Conservation (phyloP, 345 rosid species). For the Clausena lansium region DNA sequence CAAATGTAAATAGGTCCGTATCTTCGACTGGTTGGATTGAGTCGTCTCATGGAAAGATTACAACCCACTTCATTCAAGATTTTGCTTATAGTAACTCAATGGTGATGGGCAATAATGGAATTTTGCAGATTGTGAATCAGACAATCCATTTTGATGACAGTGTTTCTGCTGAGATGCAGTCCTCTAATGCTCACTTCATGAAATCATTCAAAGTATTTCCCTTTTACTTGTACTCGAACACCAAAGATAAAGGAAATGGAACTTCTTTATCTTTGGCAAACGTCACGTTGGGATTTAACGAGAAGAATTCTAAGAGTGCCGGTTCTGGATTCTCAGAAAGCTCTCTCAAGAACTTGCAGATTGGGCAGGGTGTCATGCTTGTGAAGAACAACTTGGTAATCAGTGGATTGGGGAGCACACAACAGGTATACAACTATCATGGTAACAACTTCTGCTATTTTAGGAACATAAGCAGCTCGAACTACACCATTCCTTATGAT, state of each 20-base stretch:
- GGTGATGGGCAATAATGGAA: slow-evolving; percentile 48
- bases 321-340: slow-evolving; percentile 18
- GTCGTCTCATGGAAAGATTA: slow-evolving; percentile 62
- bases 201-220: slow-evolving; percentile 53
- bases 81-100: slow-evolving; percentile 56
- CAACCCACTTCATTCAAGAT: slow-evolving; percentile 45
- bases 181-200: slow-evolving; percentile 19
- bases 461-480: slow-evolving; percentile 73
- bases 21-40: slow-evolving; percentile 58
- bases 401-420: slow-evolving; percentile 48
- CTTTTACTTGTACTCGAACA: slow-evolving; percentile 34
- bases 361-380: slow-evolving; percentile 44
- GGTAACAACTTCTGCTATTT: slow-evolving; percentile 59
- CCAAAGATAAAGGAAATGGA: slow-evolving; percentile 36
- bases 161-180: slow-evolving; percentile 30
- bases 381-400: slow-evolving; percentile 49
- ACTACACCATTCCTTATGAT: slow-evolving; percentile 58
- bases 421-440: slow-evolving; percentile 50
- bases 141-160: slow-evolving; percentile 48
- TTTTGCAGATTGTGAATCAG: slow-evolving; percentile 63
- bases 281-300: slow-evolving; percentile 56
- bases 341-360: slow-evolving; percentile 56
- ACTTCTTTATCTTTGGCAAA: slow-evolving; percentile 34
- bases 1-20: slow-evolving; percentile 50
- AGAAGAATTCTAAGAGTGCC: slow-evolving; percentile 35